phyloP scores from a whole-genome alignment of 2,329 filamentous ascomycete species.

The Corinectria fuckeliana region DNA sequence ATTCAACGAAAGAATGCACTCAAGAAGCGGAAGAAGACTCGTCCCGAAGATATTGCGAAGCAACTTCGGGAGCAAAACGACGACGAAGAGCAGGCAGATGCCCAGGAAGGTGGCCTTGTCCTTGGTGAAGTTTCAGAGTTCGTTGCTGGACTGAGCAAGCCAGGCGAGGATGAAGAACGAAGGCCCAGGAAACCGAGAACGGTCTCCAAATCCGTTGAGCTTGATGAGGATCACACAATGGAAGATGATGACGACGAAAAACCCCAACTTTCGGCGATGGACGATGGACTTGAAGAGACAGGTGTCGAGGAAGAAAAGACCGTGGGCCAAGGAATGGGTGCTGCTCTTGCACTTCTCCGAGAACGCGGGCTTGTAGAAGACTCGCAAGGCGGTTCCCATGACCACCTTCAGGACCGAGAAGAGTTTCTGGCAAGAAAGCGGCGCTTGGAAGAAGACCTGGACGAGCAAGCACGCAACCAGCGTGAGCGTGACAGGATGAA shows the following conservation, averaged over 20 bases:
- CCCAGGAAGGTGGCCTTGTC: conserved; percentile 68
- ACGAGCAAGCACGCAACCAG: conserved; percentile 78
- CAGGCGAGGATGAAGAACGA: conserved; percentile 61
- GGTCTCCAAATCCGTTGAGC: conserved; percentile 44
- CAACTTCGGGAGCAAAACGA: conserved; percentile 73
- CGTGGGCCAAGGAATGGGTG: conserved; percentile 78
- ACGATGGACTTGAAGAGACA: conserved; percentile 56
- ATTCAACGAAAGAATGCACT: conserved; percentile 82
- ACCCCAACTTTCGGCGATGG: conserved; percentile 25
- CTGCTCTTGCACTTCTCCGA: conserved; percentile 80
- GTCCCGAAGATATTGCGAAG: conserved; percentile 85
- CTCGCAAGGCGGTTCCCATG: conserved; percentile 67
- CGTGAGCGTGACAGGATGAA: conserved; percentile 88
- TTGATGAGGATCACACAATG: conserved; percentile 54
- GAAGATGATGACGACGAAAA: conserved; percentile 51
- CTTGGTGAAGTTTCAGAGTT: conserved; percentile 97
- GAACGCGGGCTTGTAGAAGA: conserved; percentile 83
- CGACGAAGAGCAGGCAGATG: conserved; percentile 51
- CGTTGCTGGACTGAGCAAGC: conserved; percentile 81
- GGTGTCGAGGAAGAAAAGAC: conserved; percentile 87
- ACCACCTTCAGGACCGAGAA: conserved; percentile 73
- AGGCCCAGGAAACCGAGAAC: conserved; percentile 54
- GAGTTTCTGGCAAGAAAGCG: conserved; percentile 79
- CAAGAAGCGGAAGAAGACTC: conserved; percentile 88
- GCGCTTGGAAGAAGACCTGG: conserved; percentile 77